Evolutionary conservation across 257 asterid species (phyloP).

Genomic region (Phtheirospermum japonicum): DNA sequence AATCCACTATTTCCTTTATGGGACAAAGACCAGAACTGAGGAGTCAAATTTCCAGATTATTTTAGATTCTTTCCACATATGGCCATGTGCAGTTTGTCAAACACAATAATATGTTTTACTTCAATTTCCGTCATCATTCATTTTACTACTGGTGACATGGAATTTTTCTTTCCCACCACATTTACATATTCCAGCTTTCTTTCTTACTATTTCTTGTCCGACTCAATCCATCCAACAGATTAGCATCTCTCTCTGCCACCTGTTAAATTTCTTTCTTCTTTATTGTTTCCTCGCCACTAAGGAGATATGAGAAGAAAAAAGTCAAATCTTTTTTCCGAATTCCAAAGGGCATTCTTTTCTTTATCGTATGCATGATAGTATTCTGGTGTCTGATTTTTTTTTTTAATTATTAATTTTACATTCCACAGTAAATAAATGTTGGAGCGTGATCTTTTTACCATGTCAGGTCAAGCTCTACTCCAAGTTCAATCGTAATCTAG

Average conservation of each 20-base stretch:
- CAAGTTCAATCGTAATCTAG: not conserved
- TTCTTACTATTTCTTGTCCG: not conserved
- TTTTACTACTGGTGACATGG: not conserved
- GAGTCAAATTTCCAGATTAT: not conserved
- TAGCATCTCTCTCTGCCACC: not conserved
- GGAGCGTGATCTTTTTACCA: too few species aligned
- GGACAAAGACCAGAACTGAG: not conserved
- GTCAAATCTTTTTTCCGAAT: not conserved
- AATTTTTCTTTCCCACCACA: not conserved
- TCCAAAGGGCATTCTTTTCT: not conserved
- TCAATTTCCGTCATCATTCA: not conserved
- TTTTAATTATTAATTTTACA: not conserved
- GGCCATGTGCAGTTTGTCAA: slow-evolving; percentile 5
- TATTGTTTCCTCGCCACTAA: not conserved
- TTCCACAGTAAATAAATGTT: not conserved
- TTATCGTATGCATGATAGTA: not conserved
- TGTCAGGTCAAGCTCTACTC: not conserved
- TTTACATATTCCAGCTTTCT: not conserved
- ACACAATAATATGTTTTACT: not conserved
- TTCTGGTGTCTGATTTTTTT: not conserved
- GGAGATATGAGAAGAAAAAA: not conserved
- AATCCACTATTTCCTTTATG: slow-evolving; percentile 8
- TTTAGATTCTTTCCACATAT: not conserved
- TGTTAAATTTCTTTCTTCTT: too few species aligned
- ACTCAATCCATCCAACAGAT: not conserved